These are phyloP conservation scores for Pleurotus citrinopileatus DNA, from an alignment of 768 basidiomycete genomes.

Conservation along the genomic window DNA sequence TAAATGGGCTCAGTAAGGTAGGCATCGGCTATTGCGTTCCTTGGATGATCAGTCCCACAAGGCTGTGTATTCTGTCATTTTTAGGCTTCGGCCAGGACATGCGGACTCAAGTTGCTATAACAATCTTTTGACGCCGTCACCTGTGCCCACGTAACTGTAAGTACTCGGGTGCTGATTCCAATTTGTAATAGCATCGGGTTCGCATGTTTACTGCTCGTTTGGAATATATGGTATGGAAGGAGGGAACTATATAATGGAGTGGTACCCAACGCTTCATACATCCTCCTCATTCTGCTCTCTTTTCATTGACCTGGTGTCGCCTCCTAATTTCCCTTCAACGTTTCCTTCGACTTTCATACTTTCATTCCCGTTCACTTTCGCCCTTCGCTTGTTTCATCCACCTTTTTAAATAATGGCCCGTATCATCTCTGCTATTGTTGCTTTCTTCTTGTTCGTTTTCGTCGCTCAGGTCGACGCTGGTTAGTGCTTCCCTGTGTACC, in stretches of 20 bases:
- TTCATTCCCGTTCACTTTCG: neutral
- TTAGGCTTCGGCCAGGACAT: no score
- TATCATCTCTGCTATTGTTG: constrained; percentile 7
- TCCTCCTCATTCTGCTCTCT: constrained; percentile 4
- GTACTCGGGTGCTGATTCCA: neutral
- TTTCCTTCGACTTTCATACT: neutral
- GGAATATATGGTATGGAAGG: neutral
- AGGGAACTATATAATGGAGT: no score
- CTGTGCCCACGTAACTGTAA: neutral
- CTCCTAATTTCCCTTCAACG: constrained; percentile 3
- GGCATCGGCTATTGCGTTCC: neutral
- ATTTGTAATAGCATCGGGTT: neutral
- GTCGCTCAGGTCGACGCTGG: constrained; percentile 1
- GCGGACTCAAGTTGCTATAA: constrained; percentile 2
- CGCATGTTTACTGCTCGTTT: neutral
- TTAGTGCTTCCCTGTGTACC: neutral
- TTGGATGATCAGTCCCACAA: neutral
- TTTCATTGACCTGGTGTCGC: constrained; percentile 10
- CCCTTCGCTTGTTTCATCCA: neutral
- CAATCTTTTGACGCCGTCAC: neutral
- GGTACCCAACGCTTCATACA: no score
- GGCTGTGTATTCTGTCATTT: neutral
- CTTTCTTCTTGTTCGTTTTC: constrained; percentile 1
- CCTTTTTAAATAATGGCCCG: constrained; percentile 5
- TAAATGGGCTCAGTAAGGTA: neutral